Percentiles rank a stretch among this genome's conserved stretches.
These are phyloP conservation scores for Coccomyxa sp. DNA, from an alignment of 139 green algal genomes.

Conservation along the genomic window DNA sequence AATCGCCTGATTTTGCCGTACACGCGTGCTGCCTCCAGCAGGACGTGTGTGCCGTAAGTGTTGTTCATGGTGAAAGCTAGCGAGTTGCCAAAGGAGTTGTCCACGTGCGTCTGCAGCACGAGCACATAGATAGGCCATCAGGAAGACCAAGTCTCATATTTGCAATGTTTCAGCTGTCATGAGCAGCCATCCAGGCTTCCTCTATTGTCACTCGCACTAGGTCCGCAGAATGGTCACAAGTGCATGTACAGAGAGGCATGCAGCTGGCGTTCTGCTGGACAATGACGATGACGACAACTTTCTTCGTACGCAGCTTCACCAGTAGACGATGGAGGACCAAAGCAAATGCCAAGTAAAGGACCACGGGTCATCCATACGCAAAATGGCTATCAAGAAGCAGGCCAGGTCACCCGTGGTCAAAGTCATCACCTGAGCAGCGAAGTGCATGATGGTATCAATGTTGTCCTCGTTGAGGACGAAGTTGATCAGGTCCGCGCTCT, in stretches of 20 bases:
- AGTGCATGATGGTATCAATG: constrained; percentile 98
- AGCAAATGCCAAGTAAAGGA: too few species aligned
- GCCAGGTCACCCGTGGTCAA: neutral
- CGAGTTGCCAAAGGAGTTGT: constrained; percentile 97
- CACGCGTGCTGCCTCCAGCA: constrained; percentile 86
- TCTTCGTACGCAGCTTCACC: neutral
- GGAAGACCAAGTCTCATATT: neutral
- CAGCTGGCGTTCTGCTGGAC: too few species aligned
- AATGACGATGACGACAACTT: neutral
- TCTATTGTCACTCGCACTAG: too few species aligned
- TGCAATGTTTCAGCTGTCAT: neutral
- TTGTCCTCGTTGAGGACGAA: constrained; percentile 79
- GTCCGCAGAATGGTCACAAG: neutral
- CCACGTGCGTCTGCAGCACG: constrained; percentile 87
- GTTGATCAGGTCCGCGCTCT: constrained; percentile 82
- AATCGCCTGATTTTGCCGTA: constrained; percentile 80
- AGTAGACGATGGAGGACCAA: neutral
- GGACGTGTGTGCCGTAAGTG: constrained; percentile 88
- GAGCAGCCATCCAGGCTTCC: neutral
- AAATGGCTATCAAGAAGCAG: neutral
- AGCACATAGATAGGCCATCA: too few species aligned
- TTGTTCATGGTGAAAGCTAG: constrained; percentile 96
- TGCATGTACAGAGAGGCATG: constrained; percentile 5
- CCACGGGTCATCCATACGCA: neutral
- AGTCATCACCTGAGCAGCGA: constrained; percentile 74